These are phyloP conservation scores for Volvariella volvacea DNA, from an alignment of 1,284 basidiomycete genomes.

Conservation along the genomic window DNA sequence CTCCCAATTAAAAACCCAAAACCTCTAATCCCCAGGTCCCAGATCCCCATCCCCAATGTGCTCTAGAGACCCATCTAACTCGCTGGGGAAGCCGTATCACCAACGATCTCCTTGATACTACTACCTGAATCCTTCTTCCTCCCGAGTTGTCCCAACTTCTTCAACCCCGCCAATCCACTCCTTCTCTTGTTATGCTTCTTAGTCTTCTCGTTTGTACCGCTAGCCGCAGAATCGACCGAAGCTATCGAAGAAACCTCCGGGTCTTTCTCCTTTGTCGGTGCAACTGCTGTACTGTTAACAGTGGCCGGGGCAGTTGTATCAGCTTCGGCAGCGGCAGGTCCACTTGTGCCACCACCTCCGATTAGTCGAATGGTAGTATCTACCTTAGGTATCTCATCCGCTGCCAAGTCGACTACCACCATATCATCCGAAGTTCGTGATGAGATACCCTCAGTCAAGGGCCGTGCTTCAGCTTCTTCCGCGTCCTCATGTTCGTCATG, in stretches of 20 bases:
- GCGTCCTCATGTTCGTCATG: constrained; percentile 1
- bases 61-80: too few species aligned
- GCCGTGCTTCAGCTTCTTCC: not conserved
- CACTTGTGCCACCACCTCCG: constrained; percentile 43
- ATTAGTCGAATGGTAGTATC: constrained; percentile 50
- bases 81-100: not conserved
- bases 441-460: constrained; percentile 2
- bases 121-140: constrained; percentile 40
- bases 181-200: constrained; percentile 48
- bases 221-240: constrained; percentile 16
- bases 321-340: constrained; percentile 26
- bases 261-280: constrained; percentile 13
- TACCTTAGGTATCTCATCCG: constrained; percentile 21
- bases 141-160: constrained; percentile 44
- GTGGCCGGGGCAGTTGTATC: constrained; percentile 14
- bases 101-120: constrained; percentile 26
- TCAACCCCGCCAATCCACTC: constrained; percentile 47
- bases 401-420: constrained; percentile 13
- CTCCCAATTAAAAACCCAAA: too few species aligned
- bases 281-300: constrained; percentile 18
- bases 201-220: constrained; percentile 14
- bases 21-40: too few species aligned
- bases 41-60: too few species aligned
- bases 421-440: not conserved
- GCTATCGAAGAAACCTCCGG: constrained; percentile 19